Conservation (phyloP, 2,329 filamentous ascomycete species). For the Pseudofabraea citricarpa region DNA sequence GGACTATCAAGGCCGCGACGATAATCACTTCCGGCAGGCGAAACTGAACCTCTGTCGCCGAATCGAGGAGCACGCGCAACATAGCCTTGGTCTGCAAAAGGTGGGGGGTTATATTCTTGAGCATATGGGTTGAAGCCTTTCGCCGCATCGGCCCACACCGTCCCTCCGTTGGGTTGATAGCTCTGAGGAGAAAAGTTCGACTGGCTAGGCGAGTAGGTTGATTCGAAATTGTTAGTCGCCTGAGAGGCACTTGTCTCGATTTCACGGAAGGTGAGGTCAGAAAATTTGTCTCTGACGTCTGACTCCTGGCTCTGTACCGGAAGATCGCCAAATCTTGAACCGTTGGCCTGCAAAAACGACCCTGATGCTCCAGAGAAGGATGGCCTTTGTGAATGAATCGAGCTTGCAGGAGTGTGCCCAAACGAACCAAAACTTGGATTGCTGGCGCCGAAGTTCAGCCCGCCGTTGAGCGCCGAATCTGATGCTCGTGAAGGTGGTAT, state of each 20-base stretch:
- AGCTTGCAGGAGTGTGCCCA: constrained; percentile 37
- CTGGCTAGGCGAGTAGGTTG: constrained; percentile 22
- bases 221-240: constrained; percentile 11
- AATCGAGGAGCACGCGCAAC: constrained; percentile 19
- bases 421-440: constrained; percentile 23
- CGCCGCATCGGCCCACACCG: constrained; percentile 22
- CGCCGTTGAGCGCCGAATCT: constrained; percentile 34
- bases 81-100: constrained; percentile 25
- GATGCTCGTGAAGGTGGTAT: constrained; percentile 52
- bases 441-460: constrained; percentile 20
- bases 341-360: constrained; percentile 43
- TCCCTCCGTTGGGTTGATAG: constrained; percentile 15
- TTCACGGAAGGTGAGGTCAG: constrained; percentile 19
- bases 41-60: constrained; percentile 22
- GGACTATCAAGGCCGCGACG: constrained; percentile 25
- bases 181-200: constrained; percentile 17
- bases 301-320: constrained; percentile 15
- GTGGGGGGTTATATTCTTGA: constrained; percentile 19
- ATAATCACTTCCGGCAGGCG: constrained; percentile 27
- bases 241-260: constrained; percentile 18
- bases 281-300: constrained; percentile 24
- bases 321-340: constrained; percentile 23
- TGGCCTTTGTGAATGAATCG: constrained; percentile 42
- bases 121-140: constrained; percentile 20
- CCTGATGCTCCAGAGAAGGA: constrained; percentile 38